Evolutionary conservation across 2,329 filamentous ascomycete genomes (phyloP), one percentile per base, ranked within the genome.

Genomic region (Pleurostoma richardsiae): DNA sequence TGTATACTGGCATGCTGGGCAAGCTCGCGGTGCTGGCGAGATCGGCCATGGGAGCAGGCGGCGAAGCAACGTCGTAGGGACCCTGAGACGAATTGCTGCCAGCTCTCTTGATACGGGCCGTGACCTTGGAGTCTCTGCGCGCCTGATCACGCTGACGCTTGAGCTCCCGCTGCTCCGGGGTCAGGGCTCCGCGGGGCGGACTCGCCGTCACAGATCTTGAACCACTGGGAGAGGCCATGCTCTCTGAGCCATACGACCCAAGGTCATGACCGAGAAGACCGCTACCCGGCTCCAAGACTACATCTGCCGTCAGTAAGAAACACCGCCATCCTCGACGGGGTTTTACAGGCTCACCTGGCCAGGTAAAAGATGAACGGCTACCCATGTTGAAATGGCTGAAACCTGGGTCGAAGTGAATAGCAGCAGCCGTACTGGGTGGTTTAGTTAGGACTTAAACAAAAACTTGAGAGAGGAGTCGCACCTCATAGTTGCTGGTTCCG

Each of bases 81-180:
- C 45, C 38, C 10, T 50, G 48, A 4, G 55, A 54, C 6, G 57
- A 59, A 30, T 52, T 52, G 64, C 59, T 79, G 59, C 70, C 73
- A 30, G 71, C 69, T 45, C 79, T 73, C 52, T 74, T 72, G 42
- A 74, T 67, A 49, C 79, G 73, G 6, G 65, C 61, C 3, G 72
- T 68, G 11, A 76, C 61, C 59, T 83, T 84, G 5, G 76, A 75
- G 53, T 80, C 77, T 54, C 80, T 71, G 48, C 82, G 74, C 40
- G 71, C 76, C 54, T 76, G 77, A 53, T 83, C 80, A 50, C 74
- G 72, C 56, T 84, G 80, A 49, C 79, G 72, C 65, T 80, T 83
- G 39, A 83, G 60, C 56, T 82, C 80, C 52, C 80, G 74, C 60
- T 83, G 79, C 58, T 83, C 79, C 5, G 77, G 67, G 5, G 78